These are phyloP conservation scores for Cryptococcus sp. DNA, from an alignment of 1,284 basidiomycete genomes.

Conservation along the genomic window DNA sequence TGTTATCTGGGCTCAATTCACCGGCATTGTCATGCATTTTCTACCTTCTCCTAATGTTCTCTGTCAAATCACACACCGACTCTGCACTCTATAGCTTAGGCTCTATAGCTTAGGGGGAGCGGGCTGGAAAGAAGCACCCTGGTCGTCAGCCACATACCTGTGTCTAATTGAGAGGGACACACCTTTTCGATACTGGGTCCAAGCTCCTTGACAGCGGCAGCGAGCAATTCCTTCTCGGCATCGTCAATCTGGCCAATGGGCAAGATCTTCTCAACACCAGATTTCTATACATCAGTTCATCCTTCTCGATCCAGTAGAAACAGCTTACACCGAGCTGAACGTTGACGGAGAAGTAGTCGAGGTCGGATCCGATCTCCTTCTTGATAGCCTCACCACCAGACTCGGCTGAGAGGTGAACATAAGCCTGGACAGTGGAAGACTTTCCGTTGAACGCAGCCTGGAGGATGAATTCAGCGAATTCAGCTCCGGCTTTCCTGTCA, in stretches of 20 bases:
- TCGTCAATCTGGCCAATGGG: constrained; percentile 53
- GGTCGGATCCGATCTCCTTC: constrained; percentile 49
- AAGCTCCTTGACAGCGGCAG: constrained; percentile 53
- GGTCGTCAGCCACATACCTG: constrained; percentile 1
- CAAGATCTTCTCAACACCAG: constrained; percentile 55
- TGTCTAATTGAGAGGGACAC: constrained; percentile 1
- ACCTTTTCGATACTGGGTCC: constrained; percentile 55
- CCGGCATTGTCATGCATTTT: no score
- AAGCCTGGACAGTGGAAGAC: constrained; percentile 78
- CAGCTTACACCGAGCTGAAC: constrained; percentile 77
- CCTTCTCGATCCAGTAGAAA: not conserved
- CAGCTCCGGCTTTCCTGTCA: constrained; percentile 61
- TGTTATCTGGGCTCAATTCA: no score
- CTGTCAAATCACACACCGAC: no score
- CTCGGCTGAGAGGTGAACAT: constrained; percentile 67
- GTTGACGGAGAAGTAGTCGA: constrained; percentile 85
- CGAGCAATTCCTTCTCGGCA: constrained; percentile 51
- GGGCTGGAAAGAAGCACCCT: constrained; percentile 44
- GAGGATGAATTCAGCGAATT: constrained; percentile 77
- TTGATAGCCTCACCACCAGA: constrained; percentile 46
- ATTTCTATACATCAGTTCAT: constrained; percentile 29
- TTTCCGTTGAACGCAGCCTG: constrained; percentile 76
- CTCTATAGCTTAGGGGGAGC: constrained; percentile 46
- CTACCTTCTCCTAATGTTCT: no score
- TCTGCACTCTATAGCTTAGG: not conserved